Conservation (phyloP, 2,329 filamentous ascomycete species). For the Hymenoscyphus fructigenus region DNA sequence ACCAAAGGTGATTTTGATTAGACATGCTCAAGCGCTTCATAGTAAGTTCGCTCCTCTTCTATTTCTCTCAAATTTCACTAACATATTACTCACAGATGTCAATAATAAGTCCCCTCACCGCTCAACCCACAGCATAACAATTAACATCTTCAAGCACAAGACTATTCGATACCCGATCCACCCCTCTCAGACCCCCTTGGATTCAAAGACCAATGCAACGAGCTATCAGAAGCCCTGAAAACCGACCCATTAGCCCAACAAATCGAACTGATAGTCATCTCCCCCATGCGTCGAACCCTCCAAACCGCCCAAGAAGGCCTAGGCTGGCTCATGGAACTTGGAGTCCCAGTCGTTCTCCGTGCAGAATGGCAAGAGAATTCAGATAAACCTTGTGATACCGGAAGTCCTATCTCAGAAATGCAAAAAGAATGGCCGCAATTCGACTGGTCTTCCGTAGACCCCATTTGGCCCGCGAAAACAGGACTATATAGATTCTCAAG, state of each 20-base stretch:
- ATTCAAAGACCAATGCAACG: conserved; percentile 26
- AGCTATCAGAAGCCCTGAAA: conserved; percentile 28
- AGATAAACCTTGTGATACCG: conserved; percentile 35
- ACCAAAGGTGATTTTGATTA: conserved; percentile 42
- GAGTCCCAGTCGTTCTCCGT: conserved; percentile 31
- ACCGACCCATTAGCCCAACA: conserved; percentile 32
- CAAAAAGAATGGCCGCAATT: conserved; percentile 36
- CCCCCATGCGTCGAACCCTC: conserved; percentile 35
- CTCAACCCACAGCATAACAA: conserved; percentile 6
- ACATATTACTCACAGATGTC: conserved; percentile 27
- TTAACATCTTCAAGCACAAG: conserved; percentile 25
- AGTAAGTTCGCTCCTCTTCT: conserved; percentile 35
- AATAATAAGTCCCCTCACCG: conserved; percentile 32
- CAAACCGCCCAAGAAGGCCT: conserved; percentile 34
- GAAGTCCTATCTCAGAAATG: conserved; percentile 30
- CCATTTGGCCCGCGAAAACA: conserved; percentile 32
- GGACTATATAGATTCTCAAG: conserved; percentile 34
- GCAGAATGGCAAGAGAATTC: conserved; percentile 38
- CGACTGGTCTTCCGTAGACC: conserved; percentile 36
- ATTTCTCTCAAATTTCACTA: not conserved
- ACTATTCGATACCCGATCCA: conserved; percentile 31
- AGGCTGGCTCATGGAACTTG: conserved; percentile 34
- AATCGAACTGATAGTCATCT: conserved; percentile 36
- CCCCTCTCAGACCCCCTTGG: conserved; percentile 28
- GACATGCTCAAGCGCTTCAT: conserved; percentile 43